These are phyloP conservation scores for Lachancea dasiensis DNA, from an alignment of 805 yeast genomes.

Conservation along the genomic window DNA sequence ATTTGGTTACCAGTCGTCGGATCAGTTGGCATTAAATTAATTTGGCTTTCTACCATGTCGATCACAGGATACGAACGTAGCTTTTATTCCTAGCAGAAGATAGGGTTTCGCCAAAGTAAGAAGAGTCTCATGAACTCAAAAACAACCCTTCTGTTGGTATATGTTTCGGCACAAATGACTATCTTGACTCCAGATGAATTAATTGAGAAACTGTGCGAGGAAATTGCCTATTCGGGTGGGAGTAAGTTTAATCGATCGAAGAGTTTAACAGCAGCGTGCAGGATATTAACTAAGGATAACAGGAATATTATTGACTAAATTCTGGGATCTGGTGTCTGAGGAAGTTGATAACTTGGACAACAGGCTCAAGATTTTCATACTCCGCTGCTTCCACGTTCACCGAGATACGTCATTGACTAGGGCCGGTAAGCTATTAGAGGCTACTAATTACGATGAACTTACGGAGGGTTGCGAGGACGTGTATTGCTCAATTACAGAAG, in stretches of 20 bases:
- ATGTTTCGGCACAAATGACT: neutral
- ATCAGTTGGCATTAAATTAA: no score
- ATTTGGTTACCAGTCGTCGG: no score
- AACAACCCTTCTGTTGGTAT: no score
- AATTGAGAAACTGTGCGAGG: constrained; percentile 22
- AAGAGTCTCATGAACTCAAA: no score
- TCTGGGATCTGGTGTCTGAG: constrained; percentile 17
- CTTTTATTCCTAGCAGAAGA: no score
- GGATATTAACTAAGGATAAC: neutral
- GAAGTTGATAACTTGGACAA: constrained; percentile 11
- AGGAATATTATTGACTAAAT: constrained; percentile 13
- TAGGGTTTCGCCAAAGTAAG: no score
- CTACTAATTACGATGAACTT: neutral
- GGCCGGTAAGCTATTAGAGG: neutral
- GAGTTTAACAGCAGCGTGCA: neutral
- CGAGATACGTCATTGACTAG: constrained; percentile 11
- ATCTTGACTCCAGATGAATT: constrained; percentile 28
- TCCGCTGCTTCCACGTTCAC: constrained; percentile 16
- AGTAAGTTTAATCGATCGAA: constrained; percentile 12
- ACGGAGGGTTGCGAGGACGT: constrained; percentile 16
- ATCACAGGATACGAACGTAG: no score
- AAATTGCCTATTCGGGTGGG: constrained; percentile 31
- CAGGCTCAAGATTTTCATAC: constrained; percentile 17
- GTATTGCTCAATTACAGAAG: constrained; percentile 39
- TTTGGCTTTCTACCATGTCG: no score